Evolutionary conservation across 1,139 yeast genomes (phyloP).

Genomic region (Blastobotrys buckinghamii): DNA sequence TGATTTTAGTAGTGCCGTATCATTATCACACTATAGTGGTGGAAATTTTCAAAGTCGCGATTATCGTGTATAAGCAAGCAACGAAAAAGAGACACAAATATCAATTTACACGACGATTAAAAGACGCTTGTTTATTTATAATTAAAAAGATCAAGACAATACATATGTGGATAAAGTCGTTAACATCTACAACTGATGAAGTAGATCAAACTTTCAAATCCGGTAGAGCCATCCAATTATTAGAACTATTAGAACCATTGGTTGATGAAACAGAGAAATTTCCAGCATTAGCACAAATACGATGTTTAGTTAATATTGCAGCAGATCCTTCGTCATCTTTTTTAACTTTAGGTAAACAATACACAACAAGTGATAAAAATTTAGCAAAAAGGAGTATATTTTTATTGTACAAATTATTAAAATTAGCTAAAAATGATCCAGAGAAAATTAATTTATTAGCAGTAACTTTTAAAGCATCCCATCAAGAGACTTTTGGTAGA

Average conservation of each 20-base stretch:
- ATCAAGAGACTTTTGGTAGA: neutral
- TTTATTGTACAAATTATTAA: slow-evolving; percentile 8
- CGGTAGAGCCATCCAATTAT: neutral
- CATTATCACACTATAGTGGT: too few relatives aligned
- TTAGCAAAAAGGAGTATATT: slow-evolving; percentile 7
- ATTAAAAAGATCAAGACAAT: too few relatives aligned
- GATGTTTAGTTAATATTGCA: slow-evolving; percentile 6
- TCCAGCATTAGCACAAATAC: slow-evolving; percentile 11
- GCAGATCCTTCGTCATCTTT: slow-evolving; percentile 12
- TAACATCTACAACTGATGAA: neutral
- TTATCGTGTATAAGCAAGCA: too few relatives aligned
- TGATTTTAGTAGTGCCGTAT: too few relatives aligned
- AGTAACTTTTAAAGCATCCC: neutral
- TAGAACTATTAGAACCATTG: neutral
- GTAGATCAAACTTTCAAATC: neutral
- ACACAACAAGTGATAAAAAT: slow-evolving; percentile 10
- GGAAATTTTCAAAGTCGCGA: too few relatives aligned
- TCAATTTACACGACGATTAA: too few relatives aligned
- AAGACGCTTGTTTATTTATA: too few relatives aligned
- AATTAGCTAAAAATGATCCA: neutral
- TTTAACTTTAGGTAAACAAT: slow-evolving; percentile 4
- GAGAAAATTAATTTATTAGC: neutral
- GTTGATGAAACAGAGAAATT: neutral
- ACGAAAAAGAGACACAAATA: too few relatives aligned
- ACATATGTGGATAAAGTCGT: neutral